A percentile compares a stretch with the other conserved stretches of the same genome.
Evolutionary conservation across 208 protist species (phyloP).

Genomic region (Trypanosoma melophagium): DNA sequence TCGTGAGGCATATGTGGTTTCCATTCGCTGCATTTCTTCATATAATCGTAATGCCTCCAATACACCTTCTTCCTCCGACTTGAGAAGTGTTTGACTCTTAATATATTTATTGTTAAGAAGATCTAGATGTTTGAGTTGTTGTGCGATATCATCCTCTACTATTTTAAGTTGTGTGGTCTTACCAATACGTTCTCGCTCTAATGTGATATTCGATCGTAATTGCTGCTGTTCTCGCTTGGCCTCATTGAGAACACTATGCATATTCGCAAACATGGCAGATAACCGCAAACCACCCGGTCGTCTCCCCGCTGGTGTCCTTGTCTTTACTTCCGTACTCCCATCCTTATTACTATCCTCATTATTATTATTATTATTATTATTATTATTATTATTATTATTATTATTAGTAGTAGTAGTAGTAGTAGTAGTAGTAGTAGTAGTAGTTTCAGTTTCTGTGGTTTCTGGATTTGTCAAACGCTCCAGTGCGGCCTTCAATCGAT

Average conservation of each 20-base stretch:
- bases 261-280: constrained; percentile 62
- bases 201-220: constrained; percentile 37
- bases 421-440: background rate
- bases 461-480: constrained; percentile 1
- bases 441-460: background rate
- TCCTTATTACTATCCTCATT: background rate
- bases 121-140: constrained; percentile 45
- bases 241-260: constrained; percentile 60
- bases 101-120: constrained; percentile 56
- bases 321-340: too few species aligned
- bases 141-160: constrained; percentile 53
- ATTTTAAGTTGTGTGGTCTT: constrained; percentile 55
- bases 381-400: background rate
- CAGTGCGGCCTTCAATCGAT: constrained; percentile 29
- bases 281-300: constrained; percentile 36
- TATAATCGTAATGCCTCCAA: constrained; percentile 38
- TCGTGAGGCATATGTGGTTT: constrained; percentile 56
- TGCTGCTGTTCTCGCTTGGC: constrained; percentile 58
- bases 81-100: constrained; percentile 31
- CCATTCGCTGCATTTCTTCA: constrained; percentile 63
- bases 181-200: constrained; percentile 63
- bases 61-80: constrained; percentile 25
- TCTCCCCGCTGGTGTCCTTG: too few species aligned
- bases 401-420: background rate
- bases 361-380: background rate